Evolutionary conservation across 177 flowering plant species (phyloP).

Genomic region (Vitis hybrid): DNA sequence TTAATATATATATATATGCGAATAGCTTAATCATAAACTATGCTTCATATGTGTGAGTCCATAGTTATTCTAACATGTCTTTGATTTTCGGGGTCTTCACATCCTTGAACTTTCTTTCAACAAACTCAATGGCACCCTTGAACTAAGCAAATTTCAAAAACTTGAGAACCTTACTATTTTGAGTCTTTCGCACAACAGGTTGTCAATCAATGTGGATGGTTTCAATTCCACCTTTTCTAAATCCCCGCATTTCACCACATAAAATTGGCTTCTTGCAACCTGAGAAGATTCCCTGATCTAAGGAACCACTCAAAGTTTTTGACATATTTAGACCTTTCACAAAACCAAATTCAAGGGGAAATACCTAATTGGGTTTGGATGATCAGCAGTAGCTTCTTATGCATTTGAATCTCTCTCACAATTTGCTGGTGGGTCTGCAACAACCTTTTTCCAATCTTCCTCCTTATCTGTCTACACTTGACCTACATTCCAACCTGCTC

Average conservation of each 20-base stretch:
- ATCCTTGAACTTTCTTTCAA: background rate
- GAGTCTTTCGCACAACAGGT: slow-evolving; percentile 6
- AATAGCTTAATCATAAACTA: no score
- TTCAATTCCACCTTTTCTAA: background rate
- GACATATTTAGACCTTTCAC: slow-evolving; percentile 34
- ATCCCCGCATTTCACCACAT: background rate
- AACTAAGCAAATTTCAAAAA: background rate
- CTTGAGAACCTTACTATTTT: background rate
- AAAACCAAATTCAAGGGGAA: no score
- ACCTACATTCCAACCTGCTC: slow-evolving; percentile 43
- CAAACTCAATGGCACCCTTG: background rate
- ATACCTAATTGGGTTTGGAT: slow-evolving; percentile 46
- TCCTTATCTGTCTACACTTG: slow-evolving; percentile 20
- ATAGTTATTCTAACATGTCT: background rate
- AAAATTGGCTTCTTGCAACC: no score
- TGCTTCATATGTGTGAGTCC: no score
- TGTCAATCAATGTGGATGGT: background rate
- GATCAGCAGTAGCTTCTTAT: slow-evolving; percentile 14
- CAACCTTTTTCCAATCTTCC: slow-evolving; percentile 4
- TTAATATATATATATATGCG: no score
- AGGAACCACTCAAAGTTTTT: no score
- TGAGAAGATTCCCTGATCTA: no score
- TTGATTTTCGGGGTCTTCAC: background rate
- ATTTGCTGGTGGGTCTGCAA: slow-evolving; percentile 25
- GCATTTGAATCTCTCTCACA: slow-evolving; percentile 39